These are phyloP conservation scores for Dothideomycetes sp. DNA, from an alignment of 2,329 filamentous ascomycete species.

Conservation along the genomic window DNA sequence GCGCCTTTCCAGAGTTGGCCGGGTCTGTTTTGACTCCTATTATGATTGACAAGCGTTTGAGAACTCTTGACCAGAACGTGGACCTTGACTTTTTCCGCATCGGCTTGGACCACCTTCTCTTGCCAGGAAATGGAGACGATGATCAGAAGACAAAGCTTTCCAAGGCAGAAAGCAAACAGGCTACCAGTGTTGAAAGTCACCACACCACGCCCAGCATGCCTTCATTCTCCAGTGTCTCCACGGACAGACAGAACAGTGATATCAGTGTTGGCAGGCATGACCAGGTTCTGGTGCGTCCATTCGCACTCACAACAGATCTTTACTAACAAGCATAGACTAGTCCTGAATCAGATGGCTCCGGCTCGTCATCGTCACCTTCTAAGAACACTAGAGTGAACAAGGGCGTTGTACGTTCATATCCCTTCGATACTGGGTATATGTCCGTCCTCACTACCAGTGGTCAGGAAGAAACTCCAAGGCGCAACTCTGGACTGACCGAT, in stretches of 20 bases:
- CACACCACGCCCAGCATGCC: background rate
- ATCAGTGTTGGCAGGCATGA: background rate
- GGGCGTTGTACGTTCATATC: background rate
- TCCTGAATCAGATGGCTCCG: background rate
- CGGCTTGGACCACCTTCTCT: conserved; percentile 7
- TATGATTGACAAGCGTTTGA: conserved; percentile 24
- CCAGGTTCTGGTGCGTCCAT: too few species aligned
- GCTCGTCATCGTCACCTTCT: background rate
- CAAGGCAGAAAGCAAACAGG: background rate
- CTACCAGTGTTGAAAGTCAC: background rate
- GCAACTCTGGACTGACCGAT: background rate
- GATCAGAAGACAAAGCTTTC: background rate
- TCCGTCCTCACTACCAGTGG: background rate
- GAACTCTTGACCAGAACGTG: conserved; percentile 22
- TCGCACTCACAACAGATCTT: background rate
- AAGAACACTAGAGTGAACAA: too few species aligned
- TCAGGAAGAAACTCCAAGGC: background rate
- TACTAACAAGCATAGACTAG: background rate
- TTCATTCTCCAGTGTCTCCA: background rate
- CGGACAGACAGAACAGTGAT: background rate
- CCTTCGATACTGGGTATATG: background rate
- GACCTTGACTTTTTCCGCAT: conserved; percentile 20
- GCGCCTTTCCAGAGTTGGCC: conserved; percentile 18
- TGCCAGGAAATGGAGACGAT: background rate
- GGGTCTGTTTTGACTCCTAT: conserved; percentile 16